A percentile compares a stretch with the other conserved stretches of the same genome.
These are phyloP conservation scores for Penicillium nordicum DNA, from an alignment of 2,329 filamentous ascomycete species.

Conservation along the genomic window DNA sequence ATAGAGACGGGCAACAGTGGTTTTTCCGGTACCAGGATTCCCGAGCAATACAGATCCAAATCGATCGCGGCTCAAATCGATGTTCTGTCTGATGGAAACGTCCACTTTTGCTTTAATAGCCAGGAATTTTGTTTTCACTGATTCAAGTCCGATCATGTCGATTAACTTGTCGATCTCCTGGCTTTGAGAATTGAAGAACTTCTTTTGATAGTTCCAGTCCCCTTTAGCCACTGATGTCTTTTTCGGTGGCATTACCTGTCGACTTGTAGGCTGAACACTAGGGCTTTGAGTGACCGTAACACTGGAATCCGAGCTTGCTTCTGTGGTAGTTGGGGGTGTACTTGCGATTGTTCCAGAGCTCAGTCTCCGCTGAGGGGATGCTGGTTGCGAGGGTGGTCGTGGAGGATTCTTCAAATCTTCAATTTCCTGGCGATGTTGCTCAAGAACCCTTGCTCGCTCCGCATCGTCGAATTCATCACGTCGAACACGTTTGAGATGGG, in stretches of 20 bases:
- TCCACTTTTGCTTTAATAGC: conserved; percentile 63
- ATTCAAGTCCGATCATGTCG: conserved; percentile 67
- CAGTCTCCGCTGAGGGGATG: background rate
- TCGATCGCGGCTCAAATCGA: conserved; percentile 56
- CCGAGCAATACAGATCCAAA: conserved; percentile 64
- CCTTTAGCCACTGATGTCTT: conserved; percentile 32
- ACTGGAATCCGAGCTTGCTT: background rate
- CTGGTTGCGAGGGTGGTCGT: background rate
- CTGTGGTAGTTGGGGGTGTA: background rate
- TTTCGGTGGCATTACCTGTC: background rate
- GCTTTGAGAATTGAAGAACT: conserved; percentile 50
- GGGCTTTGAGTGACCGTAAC: background rate
- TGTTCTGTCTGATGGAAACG: conserved; percentile 54
- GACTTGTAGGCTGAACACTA: background rate
- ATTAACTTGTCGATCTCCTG: conserved; percentile 61
- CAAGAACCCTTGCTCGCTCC: conserved; percentile 21
- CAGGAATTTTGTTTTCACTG: conserved; percentile 64
- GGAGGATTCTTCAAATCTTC: conserved; percentile 7
- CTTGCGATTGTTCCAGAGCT: background rate
- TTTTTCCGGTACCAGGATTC: conserved; percentile 76
- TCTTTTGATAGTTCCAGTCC: conserved; percentile 64
- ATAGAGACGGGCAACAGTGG: conserved; percentile 70
- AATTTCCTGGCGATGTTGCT: conserved; percentile 20
- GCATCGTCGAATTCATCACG: conserved; percentile 18
- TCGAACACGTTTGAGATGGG: conserved; percentile 15